Percentiles rank a stretch among this genome's conserved stretches.
Evolutionary conservation across 768 basidiomycete species (phyloP).

Genomic region (Leccinum sublutescens): DNA sequence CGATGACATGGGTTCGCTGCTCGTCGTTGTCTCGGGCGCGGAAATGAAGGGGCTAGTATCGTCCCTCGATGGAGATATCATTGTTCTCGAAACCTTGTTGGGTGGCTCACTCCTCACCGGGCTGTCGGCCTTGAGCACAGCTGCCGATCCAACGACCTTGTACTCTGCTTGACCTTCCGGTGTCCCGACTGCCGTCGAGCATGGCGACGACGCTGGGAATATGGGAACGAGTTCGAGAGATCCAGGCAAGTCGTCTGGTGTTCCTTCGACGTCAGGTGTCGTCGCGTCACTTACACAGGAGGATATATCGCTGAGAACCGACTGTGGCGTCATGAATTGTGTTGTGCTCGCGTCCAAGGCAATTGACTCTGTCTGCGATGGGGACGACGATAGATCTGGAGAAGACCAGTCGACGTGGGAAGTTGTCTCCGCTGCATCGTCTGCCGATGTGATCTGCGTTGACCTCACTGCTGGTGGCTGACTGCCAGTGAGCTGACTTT

Average conservation of each 20-base stretch:
- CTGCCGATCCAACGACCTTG: not conserved
- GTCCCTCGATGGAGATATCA: not conserved
- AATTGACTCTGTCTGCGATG: slow-evolving; percentile 6
- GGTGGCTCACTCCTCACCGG: not conserved
- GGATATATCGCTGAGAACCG: not conserved
- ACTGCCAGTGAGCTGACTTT: not conserved
- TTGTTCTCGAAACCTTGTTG: not conserved
- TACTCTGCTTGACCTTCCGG: not conserved
- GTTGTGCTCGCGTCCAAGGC: not conserved
- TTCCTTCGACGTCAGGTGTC: no score
- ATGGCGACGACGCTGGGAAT: not conserved
- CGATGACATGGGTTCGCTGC: not conserved
- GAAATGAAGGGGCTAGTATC: not conserved
- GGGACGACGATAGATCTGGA: slow-evolving; percentile 4
- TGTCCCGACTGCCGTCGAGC: not conserved
- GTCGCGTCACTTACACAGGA: no score
- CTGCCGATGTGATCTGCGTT: not conserved
- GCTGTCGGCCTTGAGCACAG: not conserved
- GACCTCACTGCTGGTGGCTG: not conserved
- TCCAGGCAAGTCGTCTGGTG: not conserved
- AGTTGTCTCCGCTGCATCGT: not conserved
- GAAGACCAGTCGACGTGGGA: not conserved
- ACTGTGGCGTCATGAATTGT: not conserved
- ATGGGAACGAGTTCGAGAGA: not conserved
- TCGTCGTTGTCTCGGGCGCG: not conserved